Conservation (phyloP, 768 basidiomycete species). For the Lentinula edodes region DNA sequence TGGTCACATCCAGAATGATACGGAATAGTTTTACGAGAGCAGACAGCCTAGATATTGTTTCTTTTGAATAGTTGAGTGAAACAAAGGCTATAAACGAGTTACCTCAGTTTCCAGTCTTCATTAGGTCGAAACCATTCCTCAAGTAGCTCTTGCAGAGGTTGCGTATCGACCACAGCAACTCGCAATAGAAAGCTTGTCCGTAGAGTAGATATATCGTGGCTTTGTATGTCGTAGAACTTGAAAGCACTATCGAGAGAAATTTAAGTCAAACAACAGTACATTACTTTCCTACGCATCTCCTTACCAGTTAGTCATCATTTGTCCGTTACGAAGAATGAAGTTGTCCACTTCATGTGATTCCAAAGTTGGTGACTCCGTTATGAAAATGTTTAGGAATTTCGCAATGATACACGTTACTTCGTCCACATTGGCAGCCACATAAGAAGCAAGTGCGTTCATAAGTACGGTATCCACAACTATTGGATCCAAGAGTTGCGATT, state of each 20-base stretch:
- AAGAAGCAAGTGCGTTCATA: conserved; percentile 46
- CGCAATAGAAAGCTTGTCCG: conserved; percentile 55
- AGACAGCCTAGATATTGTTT: conserved; percentile 33
- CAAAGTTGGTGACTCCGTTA: conserved; percentile 53
- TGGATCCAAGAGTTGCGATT: conserved; percentile 43
- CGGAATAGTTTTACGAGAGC: conserved; percentile 54
- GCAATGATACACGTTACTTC: conserved; percentile 49
- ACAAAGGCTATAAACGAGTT: conserved; percentile 9
- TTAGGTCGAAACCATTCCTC: conserved; percentile 29
- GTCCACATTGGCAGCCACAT: conserved; percentile 41
- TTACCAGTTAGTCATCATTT: conserved; percentile 56
- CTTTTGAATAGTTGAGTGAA: not conserved
- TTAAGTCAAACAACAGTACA: not conserved
- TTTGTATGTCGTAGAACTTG: conserved; percentile 62
- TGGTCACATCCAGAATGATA: conserved; percentile 61
- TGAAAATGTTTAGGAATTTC: conserved; percentile 58
- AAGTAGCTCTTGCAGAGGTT: conserved; percentile 53
- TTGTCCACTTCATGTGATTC: conserved; percentile 69
- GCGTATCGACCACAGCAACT: conserved; percentile 54
- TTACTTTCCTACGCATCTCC: conserved; percentile 6
- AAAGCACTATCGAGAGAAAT: conserved; percentile 43
- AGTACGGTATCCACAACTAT: conserved; percentile 56
- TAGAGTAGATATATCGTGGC: conserved; percentile 44
- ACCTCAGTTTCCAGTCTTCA: conserved; percentile 49
- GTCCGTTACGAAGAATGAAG: conserved; percentile 61